Base-by-base conservation (phyloP, 202 grass and related monocot genomes). In the Carex sylvatica region DNA sequence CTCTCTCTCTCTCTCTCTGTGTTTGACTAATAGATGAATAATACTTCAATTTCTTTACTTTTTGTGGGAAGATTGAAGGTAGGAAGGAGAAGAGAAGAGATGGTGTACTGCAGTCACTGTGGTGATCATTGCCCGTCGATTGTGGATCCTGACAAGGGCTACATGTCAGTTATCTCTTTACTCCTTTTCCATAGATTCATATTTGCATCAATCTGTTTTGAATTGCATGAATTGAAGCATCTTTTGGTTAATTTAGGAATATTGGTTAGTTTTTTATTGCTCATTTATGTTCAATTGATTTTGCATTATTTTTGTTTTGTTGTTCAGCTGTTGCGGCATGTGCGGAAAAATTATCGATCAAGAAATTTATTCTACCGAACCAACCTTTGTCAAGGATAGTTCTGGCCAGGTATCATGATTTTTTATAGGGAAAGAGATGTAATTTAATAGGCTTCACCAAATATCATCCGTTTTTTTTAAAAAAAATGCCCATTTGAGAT, bases 261-360 rank as follows among this genome's bases (percentile, higher is more conserved):
- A 22, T 51, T 51, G 44, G 30, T 40, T 61, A 61, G 58, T 4
- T 24, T 67, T 7, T 4, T 18, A 33, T 36, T 67, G 14, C 38
- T 23, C n/a, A 20, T 20, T 44, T 24, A 13, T 22, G 20, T n/a
- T 22, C 7, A n/a, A 70, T 10, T 49, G 19, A 22, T 24, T 47
- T 72, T 6, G 9, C 20, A 49, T 49, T 23, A 49, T 73, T 2
- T 24, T 28, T 14, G 9, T 73, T 67, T 65, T 54, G 8, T 73
- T 89, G 54, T 61, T 84, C 88, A 94, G 94, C 68, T 92, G 90
- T 33, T 94, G 94, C 80, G 85, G 70, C 47, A 51, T 49, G 1
- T 97, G 94, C n/a, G 94, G 92, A 16, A 97, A 89, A 87, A 87
- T 97, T 84, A 65, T 97, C 69, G 94, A 97, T 82, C 68, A 97